Evolutionary conservation across 2,329 filamentous ascomycete species (phyloP).

Genomic region (Alternaria viburni): DNA sequence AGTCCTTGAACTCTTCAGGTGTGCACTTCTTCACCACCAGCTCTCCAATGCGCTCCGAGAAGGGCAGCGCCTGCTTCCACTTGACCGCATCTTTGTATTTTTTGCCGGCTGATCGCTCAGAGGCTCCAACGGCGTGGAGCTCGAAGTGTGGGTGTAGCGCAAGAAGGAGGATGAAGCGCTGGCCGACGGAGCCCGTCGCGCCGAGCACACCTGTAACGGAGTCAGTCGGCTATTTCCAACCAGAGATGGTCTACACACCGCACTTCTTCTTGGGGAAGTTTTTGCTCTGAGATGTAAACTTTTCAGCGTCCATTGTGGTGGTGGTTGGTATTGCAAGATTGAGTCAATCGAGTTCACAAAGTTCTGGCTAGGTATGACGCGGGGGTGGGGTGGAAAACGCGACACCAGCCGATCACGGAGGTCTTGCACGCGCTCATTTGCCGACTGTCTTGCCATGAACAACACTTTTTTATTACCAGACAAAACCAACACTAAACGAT

Average conservation of each 20-base stretch:
- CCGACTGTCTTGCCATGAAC: neutral
- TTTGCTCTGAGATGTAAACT: conserved; percentile 48
- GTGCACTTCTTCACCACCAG: conserved; percentile 86
- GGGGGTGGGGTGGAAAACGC: conserved; percentile 30
- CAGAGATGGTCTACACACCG: conserved; percentile 56
- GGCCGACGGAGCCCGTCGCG: conserved; percentile 91
- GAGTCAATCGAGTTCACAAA: conserved; percentile 31
- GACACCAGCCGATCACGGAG: conserved; percentile 35
- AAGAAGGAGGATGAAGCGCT: conserved; percentile 92
- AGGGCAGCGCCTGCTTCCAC: conserved; percentile 91
- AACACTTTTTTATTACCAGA: neutral
- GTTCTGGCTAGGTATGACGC: conserved; percentile 27
- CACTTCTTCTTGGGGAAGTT: conserved; percentile 61
- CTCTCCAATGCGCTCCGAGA: conserved; percentile 76
- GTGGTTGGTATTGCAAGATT: conserved; percentile 19
- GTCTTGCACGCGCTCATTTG: neutral
- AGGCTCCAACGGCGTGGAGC: conserved; percentile 88
- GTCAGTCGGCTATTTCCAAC: conserved; percentile 14
- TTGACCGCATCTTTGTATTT: conserved; percentile 91
- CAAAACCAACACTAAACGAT: neutral
- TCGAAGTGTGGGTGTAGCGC: conserved; percentile 85
- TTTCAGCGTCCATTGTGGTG: conserved; percentile 52
- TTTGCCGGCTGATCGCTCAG: conserved; percentile 87
- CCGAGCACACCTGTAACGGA: conserved; percentile 70
- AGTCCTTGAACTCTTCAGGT: conserved; percentile 82